Evolutionary conservation across 2,329 filamentous ascomycete species (phyloP).

Genomic region (Phaeosphaeria sp.): DNA sequence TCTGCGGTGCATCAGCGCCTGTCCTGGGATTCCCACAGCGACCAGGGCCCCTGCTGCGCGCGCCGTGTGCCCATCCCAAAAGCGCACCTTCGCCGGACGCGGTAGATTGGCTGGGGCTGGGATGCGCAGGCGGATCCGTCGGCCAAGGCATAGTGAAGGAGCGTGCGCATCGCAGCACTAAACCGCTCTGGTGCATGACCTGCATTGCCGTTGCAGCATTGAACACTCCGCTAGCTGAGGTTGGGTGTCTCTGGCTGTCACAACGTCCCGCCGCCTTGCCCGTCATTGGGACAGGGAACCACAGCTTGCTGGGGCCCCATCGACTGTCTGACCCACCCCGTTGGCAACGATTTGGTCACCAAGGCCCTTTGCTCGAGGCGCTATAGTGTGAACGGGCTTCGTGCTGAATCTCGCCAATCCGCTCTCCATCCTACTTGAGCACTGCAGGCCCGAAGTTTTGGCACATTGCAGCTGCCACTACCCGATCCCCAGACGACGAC

Average conservation of each 20-base stretch:
- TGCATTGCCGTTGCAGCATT: slow-evolving; percentile 51
- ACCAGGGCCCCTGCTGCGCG: slow-evolving; percentile 31
- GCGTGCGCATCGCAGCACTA: slow-evolving; percentile 42
- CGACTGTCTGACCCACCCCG: slow-evolving; percentile 47
- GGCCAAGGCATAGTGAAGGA: slow-evolving; percentile 40
- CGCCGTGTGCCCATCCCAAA: slow-evolving; percentile 38
- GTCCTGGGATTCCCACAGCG: slow-evolving; percentile 38
- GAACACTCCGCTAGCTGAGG: slow-evolving; percentile 36
- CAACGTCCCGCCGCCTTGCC: slow-evolving; percentile 48
- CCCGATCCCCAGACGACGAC: slow-evolving; percentile 24
- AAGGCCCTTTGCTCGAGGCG: slow-evolving; percentile 37
- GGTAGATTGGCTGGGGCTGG: slow-evolving; percentile 46
- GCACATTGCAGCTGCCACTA: slow-evolving; percentile 39
- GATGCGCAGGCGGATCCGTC: slow-evolving; percentile 45
- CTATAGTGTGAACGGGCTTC: slow-evolving; percentile 41
- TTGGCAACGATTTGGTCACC: slow-evolving; percentile 45
- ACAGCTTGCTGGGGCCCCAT: slow-evolving; percentile 29
- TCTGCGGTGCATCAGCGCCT: slow-evolving; percentile 51
- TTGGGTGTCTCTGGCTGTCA: slow-evolving; percentile 36
- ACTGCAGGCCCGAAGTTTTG: slow-evolving; percentile 46
- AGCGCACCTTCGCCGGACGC: slow-evolving; percentile 47
- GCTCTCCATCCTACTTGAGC: slow-evolving; percentile 45
- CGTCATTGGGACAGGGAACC: slow-evolving; percentile 45
- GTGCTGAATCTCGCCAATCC: slow-evolving; percentile 46
- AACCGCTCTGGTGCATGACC: slow-evolving; percentile 40